These are phyloP conservation scores for Solanum aculeatissimum DNA, from an alignment of 305 asterid genomes.

Conservation along the genomic window DNA sequence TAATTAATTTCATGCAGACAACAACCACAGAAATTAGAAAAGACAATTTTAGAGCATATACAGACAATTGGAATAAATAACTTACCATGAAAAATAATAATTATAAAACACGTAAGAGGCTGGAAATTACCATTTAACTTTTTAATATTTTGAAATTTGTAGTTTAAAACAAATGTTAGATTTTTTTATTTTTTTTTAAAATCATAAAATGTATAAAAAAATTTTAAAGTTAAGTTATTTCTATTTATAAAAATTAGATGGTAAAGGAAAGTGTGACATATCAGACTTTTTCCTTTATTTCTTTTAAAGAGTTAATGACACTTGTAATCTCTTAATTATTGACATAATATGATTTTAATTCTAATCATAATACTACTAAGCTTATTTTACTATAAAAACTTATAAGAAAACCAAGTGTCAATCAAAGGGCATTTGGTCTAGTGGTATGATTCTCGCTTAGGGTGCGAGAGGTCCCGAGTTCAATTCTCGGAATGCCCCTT, in stretches of 20 bases:
- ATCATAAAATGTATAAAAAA: too few relatives aligned
- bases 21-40: background rate
- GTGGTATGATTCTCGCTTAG: slow-evolving; percentile 99
- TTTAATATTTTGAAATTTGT: too few relatives aligned
- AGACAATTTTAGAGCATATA: background rate
- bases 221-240: too few relatives aligned
- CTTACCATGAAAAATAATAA: background rate
- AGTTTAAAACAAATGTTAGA: too few relatives aligned
- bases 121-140: background rate
- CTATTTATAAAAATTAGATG: too few relatives aligned
- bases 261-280: too few relatives aligned
- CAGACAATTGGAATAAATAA: background rate
- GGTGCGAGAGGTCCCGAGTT: slow-evolving; percentile 99
- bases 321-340: background rate
- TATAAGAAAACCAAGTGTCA: background rate
- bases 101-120: background rate
- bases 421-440: slow-evolving; percentile 88
- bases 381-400: background rate
- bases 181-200: too few relatives aligned
- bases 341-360: background rate
- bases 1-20: background rate
- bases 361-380: background rate
- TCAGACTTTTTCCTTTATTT: background rate
- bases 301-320: background rate
- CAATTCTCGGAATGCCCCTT: slow-evolving; percentile 99